Evolutionary conservation across 169 alveolate genomes (phyloP), one percentile per base, ranked within the genome.

Genomic region (Plasmodium coatneyi): DNA sequence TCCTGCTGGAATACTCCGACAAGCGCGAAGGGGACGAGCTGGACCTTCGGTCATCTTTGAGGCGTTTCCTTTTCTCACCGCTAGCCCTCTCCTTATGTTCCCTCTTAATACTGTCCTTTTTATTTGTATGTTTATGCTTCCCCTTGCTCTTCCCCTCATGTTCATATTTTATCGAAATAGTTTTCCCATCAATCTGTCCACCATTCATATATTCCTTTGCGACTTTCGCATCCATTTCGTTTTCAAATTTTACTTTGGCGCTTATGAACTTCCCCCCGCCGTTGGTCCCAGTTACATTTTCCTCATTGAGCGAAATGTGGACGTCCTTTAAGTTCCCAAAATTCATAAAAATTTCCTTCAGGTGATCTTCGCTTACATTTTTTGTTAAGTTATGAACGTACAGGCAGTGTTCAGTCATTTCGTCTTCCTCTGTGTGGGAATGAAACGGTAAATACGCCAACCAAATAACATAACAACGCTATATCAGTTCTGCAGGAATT

Each of bases 111-210:
- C 28, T 82, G 41, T 22, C 60, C 71, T 52, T 56, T 32, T 5
- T 25, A 82, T 32, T 52, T 14, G 66, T 56, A 34, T 82, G 60
- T 32, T 82, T 56, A 34, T 82, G 60, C 66, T 82, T 84, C 25
- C 79, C 78, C 56, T 84, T 84, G 14, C 41, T 3, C 39, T 10
- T 74, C 25, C 36, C 79, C 43, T 9, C 70, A 49, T 84, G 79
- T 74, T 74, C 84, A 84, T 84, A 76, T 74, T 84, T 84, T 46
- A 84, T 28, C 43, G 93, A 84, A 28, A 84, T 66, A 6, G 82
- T 84, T 74, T 84, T 84, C 16, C 93, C 93, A 74, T 84, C 93
- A 14, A 84, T 84, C 41, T 84, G 93, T 0, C 93, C 93, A 10
- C 93, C 93, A 9, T 84, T 56, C 93, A 84, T 84, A 76, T 46